Evolutionary conservation across 805 yeast genomes (phyloP).

Genomic region (Hanseniaspora hatyaiensis): DNA sequence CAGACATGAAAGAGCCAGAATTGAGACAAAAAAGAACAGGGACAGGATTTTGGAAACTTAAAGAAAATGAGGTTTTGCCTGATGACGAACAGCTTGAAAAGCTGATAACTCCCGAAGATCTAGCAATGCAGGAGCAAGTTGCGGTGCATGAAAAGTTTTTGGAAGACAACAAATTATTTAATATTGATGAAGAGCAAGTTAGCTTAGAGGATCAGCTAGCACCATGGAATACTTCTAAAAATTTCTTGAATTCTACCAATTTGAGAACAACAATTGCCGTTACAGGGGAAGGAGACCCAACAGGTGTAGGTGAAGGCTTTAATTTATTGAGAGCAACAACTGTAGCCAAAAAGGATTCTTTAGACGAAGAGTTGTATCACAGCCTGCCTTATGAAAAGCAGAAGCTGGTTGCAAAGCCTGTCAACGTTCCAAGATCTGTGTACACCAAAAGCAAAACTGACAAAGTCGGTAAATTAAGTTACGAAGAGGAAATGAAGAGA

Average conservation of each 20-base stretch:
- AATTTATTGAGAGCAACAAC: constrained; percentile 61
- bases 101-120: constrained; percentile 89
- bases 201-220: constrained; percentile 75
- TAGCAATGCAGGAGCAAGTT: constrained; percentile 78
- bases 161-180: constrained; percentile 63
- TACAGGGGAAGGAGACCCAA: constrained; percentile 89
- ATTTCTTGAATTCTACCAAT: constrained; percentile 86
- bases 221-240: constrained; percentile 88
- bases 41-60: constrained; percentile 78
- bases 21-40: constrained; percentile 1
- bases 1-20: constrained; percentile 57
- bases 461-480: constrained; percentile 49
- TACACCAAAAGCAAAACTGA: constrained; percentile 5
- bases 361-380: constrained; percentile 1
- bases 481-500: constrained; percentile 76
- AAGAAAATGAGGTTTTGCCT: constrained; percentile 54
- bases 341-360: constrained; percentile 13
- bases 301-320: constrained; percentile 80
- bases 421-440: constrained; percentile 6
- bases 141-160: constrained; percentile 80
- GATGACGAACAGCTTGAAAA: constrained; percentile 61
- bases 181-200: constrained; percentile 37
- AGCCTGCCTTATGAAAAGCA: constrained; percentile 8
- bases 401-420: constrained; percentile 14
- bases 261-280: constrained; percentile 94